Evolutionary conservation across 805 yeast species (phyloP).

Genomic region (Starmerella stellata): DNA sequence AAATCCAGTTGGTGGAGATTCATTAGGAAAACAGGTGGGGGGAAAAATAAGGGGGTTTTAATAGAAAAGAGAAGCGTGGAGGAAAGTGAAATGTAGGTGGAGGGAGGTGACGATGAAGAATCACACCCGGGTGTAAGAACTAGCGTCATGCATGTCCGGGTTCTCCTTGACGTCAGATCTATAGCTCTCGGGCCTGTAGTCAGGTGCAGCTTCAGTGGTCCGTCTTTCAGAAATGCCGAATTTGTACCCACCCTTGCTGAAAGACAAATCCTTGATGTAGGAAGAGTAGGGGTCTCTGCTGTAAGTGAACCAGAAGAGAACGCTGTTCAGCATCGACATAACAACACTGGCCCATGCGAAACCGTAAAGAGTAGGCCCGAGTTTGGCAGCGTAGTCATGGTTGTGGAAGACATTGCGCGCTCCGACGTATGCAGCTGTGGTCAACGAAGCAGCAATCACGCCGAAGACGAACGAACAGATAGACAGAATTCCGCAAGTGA

Average conservation of each 20-base stretch:
- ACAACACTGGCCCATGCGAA: slow-evolving; percentile 43
- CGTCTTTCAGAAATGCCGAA: slow-evolving; percentile 16
- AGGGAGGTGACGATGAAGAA: no score
- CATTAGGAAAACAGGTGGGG: no score
- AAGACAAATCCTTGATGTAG: slow-evolving; percentile 30
- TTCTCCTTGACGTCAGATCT: no score
- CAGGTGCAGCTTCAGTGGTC: slow-evolving; percentile 9
- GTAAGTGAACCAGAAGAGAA: slow-evolving; percentile 19
- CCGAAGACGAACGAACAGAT: slow-evolving; percentile 19
- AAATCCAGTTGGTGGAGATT: no score
- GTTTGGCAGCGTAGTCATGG: slow-evolving; percentile 22
- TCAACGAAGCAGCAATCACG: slow-evolving; percentile 43
- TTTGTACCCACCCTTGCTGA: slow-evolving; percentile 15
- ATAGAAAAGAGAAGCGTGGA: no score
- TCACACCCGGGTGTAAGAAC: no score
- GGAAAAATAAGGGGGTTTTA: no score
- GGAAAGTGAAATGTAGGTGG: no score
- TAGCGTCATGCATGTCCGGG: neutral
- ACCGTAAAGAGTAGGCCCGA: slow-evolving; percentile 30
- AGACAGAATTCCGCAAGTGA: slow-evolving; percentile 17
- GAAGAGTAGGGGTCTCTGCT: slow-evolving; percentile 44
- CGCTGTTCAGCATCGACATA: slow-evolving; percentile 19
- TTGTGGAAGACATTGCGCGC: slow-evolving; percentile 50
- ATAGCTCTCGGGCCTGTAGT: no score
- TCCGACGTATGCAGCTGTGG: slow-evolving; percentile 63